These are phyloP conservation scores for Zymoseptoria passerinii DNA, from an alignment of 2,329 filamentous ascomycete species.

Conservation along the genomic window DNA sequence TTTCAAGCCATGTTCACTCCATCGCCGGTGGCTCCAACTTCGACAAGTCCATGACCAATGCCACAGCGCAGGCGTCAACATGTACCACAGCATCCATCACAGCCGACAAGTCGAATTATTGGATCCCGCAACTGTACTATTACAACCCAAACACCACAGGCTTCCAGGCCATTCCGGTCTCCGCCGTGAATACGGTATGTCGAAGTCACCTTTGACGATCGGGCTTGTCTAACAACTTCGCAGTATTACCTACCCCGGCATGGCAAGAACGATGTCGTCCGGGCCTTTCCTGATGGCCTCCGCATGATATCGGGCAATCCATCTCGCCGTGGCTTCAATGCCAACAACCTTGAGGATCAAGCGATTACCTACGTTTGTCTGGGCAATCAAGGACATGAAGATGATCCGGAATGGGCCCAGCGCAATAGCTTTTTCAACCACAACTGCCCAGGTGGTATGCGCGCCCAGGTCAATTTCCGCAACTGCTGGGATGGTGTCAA, in stretches of 20 bases:
- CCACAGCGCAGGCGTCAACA: constrained; percentile 50
- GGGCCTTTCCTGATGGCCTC: constrained; percentile 61
- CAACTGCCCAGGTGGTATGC: constrained; percentile 57
- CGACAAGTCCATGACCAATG: constrained; percentile 51
- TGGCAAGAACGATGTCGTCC: constrained; percentile 52
- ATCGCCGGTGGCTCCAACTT: constrained; percentile 64
- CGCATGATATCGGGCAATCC: constrained; percentile 62
- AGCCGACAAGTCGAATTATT: constrained; percentile 67
- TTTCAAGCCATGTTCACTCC: constrained; percentile 57
- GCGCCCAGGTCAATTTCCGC: constrained; percentile 62
- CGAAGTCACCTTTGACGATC: constrained; percentile 1
- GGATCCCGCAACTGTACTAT: constrained; percentile 65
- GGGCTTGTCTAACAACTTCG: neutral
- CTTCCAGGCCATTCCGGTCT: neutral
- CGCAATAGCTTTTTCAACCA: constrained; percentile 59
- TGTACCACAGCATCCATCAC: constrained; percentile 38
- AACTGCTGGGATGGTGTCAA: constrained; percentile 61
- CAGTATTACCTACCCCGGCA: constrained; percentile 36
- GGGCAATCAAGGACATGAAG: neutral
- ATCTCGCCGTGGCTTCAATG: constrained; percentile 48
- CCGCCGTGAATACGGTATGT: constrained; percentile 51
- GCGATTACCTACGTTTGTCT: constrained; percentile 22
- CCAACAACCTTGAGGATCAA: constrained; percentile 27
- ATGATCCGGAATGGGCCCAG: constrained; percentile 31
- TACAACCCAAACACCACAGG: neutral